A percentile compares a stretch with the other conserved stretches of the same genome.
Conservation (phyloP, 495 filamentous ascomycete genomes). For the Lichenothelia convexa region DNA sequence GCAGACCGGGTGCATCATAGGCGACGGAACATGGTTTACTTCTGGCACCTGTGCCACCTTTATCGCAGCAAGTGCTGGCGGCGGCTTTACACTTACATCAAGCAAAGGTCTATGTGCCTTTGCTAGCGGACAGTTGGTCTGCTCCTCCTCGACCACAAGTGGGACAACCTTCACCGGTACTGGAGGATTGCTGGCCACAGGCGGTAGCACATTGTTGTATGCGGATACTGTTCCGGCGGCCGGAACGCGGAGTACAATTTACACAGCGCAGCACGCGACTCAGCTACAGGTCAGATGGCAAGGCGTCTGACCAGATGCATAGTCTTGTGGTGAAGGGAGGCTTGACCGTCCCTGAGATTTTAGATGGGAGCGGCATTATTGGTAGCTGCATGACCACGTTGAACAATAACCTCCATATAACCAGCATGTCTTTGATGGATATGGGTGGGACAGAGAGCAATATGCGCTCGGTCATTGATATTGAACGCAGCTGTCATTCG, state of each 20-base stretch:
- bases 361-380: too few species aligned
- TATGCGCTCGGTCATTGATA: too few species aligned
- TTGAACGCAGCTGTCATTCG: too few species aligned
- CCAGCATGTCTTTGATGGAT: too few species aligned
- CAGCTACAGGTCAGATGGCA: not conserved
- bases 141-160: constrained; percentile 10
- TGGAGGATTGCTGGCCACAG: constrained; percentile 9
- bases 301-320: not conserved
- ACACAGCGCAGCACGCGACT: not conserved
- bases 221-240: constrained; percentile 17
- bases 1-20: constrained; percentile 50
- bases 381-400: too few species aligned
- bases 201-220: constrained; percentile 12
- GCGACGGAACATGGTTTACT: constrained; percentile 48
- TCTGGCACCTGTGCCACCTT: constrained; percentile 54
- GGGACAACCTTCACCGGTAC: constrained; percentile 12
- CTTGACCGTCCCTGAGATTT: too few species aligned
- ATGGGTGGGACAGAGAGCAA: too few species aligned
- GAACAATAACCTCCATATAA: too few species aligned
- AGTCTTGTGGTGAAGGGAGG: too few species aligned
- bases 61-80: constrained; percentile 14
- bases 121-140: constrained; percentile 11
- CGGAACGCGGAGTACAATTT: constrained; percentile 8
- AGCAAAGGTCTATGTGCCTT: constrained; percentile 19
- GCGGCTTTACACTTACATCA: constrained; percentile 15